phyloP scores from a whole-genome alignment of 2,329 filamentous ascomycete genomes.

The Aspergillus sp. region DNA sequence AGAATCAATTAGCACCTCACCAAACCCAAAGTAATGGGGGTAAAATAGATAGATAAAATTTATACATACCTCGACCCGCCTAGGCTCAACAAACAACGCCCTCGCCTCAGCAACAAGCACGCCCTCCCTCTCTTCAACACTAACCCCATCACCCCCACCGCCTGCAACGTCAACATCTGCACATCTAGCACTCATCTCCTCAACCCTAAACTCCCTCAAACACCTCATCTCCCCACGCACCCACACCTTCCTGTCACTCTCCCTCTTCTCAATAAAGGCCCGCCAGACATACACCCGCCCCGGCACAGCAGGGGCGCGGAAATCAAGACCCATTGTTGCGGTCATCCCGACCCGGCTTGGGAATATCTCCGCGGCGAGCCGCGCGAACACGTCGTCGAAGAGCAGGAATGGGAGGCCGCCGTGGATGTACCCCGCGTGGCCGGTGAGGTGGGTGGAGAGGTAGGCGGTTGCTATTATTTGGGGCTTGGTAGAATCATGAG shows the following conservation, averaged over 20 bases:
- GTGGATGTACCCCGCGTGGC: neutral
- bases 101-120: neutral
- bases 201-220: neutral
- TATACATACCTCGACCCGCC: neutral
- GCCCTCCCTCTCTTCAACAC: neutral
- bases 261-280: neutral
- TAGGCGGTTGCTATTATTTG: neutral
- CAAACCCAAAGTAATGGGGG: neutral
- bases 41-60: neutral
- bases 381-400: slow-evolving; percentile 1
- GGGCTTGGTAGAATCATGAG: neutral
- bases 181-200: neutral
- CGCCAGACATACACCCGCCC: neutral
- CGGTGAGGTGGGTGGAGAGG: neutral
- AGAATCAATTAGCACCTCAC: neutral
- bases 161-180: neutral
- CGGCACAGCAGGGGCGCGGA: neutral
- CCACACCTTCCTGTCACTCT: neutral
- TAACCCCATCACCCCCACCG: neutral
- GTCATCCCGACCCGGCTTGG: neutral
- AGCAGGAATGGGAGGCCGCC: neutral
- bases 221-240: neutral
- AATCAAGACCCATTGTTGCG: neutral
- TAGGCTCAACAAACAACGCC: slow-evolving; percentile 1
- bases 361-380: neutral